Base-by-base conservation (phyloP, 352 stramenopile genomes). In the Globisporangium canariense region DNA sequence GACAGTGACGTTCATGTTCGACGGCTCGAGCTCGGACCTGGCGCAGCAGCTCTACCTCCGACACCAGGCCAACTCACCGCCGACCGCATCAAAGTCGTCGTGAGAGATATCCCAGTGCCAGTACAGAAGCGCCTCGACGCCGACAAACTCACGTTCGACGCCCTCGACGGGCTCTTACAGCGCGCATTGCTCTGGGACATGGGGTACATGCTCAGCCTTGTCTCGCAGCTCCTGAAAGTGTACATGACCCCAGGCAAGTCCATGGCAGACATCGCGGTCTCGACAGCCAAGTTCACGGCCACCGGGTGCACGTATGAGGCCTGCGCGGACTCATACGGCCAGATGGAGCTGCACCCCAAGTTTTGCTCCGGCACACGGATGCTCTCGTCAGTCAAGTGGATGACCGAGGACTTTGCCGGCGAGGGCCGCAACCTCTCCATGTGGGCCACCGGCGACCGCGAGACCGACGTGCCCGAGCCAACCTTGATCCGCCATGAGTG, bases 101-200 rank as follows among this genome's bases (percentile, higher is more conserved):
- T 38, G 9, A 25, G 22, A 6, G 32, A 55, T 14, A 43, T 66
- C 4, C 61, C 61, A 6, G 2, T 28, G 28, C 30, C 40, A 25
- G 25, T 66, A 6, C 40, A 49, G 28, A 45, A 60, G 40, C 61
- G 71, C 25, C 51, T 81, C n/a, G 63, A 18, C 7, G 47, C 52
- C n/a, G 45, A 62, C 11, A 58, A 57, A 6, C 50, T 74, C 11
- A 45, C 13, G 5, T 77, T 77, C 58, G 51, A 61, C 2, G 60
- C 69, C 14, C 60, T 81, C 32, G 54, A 68, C 3, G 71, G 71
- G 4, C 60, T 78, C 22, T 59, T 83, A 0, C 81, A 90, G 49
- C 78, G 76, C 9, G 79, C 77, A 3, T 60, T 90, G 53, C 62
- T 90, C 6, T 90, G 78, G 81, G 81, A 90, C 46, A 71, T 61